Conservation (phyloP, 202 grass and related monocot species). For the Panicum hallii region DNA sequence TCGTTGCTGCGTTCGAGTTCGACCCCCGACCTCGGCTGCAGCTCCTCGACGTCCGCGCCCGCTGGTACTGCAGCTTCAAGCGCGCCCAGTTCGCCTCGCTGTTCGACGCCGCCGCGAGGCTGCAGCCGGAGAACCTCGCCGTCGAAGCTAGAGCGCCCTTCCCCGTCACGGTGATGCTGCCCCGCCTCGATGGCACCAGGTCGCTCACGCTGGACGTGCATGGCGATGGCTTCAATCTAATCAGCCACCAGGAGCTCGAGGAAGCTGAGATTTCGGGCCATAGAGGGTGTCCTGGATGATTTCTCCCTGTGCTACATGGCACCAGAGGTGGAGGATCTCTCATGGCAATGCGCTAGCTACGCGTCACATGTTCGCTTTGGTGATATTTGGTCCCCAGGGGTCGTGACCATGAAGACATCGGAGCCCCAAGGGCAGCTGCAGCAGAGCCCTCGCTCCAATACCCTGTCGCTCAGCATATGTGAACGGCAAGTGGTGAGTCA, state of each 20-base stretch:
- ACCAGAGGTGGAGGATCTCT: not conserved
- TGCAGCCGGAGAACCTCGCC: not conserved
- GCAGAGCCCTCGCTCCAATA: not conserved
- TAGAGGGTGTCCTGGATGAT: not conserved
- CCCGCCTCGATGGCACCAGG: not conserved
- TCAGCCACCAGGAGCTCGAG: no score
- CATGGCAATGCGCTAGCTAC: not conserved
- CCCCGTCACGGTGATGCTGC: not conserved
- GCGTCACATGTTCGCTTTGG: not conserved
- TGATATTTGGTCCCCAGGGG: not conserved
- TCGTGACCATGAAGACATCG: not conserved
- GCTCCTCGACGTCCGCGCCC: not conserved
- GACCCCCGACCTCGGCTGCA: no score
- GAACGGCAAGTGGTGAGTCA: no score
- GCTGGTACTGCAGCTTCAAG: fast-evolving
- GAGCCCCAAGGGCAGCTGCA: not conserved
- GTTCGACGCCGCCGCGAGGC: not conserved
- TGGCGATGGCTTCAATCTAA: not conserved
- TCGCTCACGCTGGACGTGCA: not conserved
- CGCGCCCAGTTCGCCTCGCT: not conserved
- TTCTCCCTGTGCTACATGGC: not conserved
- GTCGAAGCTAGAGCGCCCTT: no score
- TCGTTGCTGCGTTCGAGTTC: not conserved
- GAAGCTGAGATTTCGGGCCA: not conserved
- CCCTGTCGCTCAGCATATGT: no score